Base-by-base conservation (phyloP, 2,329 filamentous ascomycete genomes). In the Sporothrix phasma region DNA sequence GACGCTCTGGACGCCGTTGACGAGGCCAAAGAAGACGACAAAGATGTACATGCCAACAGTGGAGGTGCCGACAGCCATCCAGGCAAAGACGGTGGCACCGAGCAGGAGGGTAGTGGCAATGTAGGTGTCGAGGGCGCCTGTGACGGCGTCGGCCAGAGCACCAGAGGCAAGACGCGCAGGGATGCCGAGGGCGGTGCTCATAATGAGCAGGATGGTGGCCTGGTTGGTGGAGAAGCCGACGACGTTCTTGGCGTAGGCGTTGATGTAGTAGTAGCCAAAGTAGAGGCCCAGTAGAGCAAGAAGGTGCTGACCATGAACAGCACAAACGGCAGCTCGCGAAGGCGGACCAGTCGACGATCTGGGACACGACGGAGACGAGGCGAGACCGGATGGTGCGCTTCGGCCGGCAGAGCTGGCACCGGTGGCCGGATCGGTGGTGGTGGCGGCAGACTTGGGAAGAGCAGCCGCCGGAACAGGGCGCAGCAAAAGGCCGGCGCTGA, bases 101-200 rank as follows among this genome's bases (percentile, higher is more conserved):
- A 81, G 75, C 3, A 77, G 65, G 11, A 79, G 70, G 2, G 75
- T 76, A 0, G 77, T 75, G 4, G 78, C 65, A 2, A 77, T 67
- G 29, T 84, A 76, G 1, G 79, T 77, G 68, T 86, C 86, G 56
- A 85, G 74, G 0, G 81, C 77, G 0, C 85, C 84, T 2, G 81
- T 72, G 61, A 73, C 68, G 65, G 67, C 74, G 70, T 86, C 83
- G 0, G 83, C 83, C 5, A 86, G 69, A 66, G 78, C 78, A 13
- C 79, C 80, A 0, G 80, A 78, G 0, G 84, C 67, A 0, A 84
- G 72, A 0, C 84, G 82, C n/a, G 79, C 77, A 0, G 81, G 70
- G 3, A 86, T 76, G 1, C 84, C 83, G 17, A 84, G 74, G 8
- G 77, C 82, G 66, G 86, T 85, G 15, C 80, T 77, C 19, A 85